These are phyloP conservation scores for Arachis hypogaea DNA, from an alignment of 306 rosid genomes.

Conservation along the genomic window DNA sequence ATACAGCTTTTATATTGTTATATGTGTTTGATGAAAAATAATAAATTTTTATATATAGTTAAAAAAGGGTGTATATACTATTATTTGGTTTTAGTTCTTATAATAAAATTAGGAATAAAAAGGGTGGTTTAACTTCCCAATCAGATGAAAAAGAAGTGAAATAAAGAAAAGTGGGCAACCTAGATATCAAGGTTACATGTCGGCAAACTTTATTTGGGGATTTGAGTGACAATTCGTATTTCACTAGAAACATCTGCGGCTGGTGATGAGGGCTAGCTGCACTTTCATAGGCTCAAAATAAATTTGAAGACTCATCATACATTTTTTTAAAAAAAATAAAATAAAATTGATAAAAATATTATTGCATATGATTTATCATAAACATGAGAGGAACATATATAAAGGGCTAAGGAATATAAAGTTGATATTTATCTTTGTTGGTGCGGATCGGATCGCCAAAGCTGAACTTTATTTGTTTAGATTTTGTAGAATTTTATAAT, in stretches of 20 bases:
- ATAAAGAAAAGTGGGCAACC: background rate
- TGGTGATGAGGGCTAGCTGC: background rate
- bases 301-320: background rate
- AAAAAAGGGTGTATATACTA: no score
- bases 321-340: no score
- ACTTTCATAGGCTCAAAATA: background rate
- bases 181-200: background rate
- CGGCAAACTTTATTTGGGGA: background rate
- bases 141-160: background rate
- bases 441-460: constrained; percentile 1
- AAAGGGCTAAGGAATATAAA: background rate
- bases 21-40: no score
- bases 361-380: constrained; percentile 3
- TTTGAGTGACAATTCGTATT: background rate
- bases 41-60: no score
- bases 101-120: background rate
- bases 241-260: background rate
- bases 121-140: background rate
- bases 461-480: background rate
- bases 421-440: background rate
- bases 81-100: background rate
- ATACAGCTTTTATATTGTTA: no score
- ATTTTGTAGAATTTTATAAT: background rate
- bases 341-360: background rate
- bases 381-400: background rate